These are phyloP conservation scores for Solanum medicagineum DNA, from an alignment of 257 asterid species.

Conservation along the genomic window DNA sequence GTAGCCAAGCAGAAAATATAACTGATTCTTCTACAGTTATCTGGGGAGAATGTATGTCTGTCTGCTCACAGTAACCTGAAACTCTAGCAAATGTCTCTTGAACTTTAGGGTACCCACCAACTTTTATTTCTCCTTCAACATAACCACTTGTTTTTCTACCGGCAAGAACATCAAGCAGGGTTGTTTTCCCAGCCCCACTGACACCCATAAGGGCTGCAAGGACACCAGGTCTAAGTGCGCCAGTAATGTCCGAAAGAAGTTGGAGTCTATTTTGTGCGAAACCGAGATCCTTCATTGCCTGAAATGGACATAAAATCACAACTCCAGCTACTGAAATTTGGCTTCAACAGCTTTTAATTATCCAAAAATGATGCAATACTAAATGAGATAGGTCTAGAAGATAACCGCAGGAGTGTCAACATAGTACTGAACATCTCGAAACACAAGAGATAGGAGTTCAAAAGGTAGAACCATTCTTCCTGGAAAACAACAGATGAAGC, in stretches of 20 bases:
- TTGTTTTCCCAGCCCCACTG: slow-evolving; percentile 58
- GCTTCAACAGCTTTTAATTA: not conserved
- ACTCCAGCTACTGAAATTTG: not conserved
- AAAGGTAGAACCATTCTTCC: slow-evolving; percentile 56
- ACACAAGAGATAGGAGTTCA: slow-evolving; percentile 39
- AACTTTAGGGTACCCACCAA: slow-evolving; percentile 50
- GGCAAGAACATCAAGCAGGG: slow-evolving; percentile 54
- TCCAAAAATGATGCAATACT: not conserved
- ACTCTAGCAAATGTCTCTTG: slow-evolving; percentile 41
- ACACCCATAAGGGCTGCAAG: slow-evolving; percentile 60
- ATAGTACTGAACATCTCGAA: slow-evolving; percentile 43
- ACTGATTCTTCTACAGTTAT: slow-evolving; percentile 47
- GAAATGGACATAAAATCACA: not conserved
- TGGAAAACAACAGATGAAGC: slow-evolving; percentile 7
- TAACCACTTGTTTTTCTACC: slow-evolving; percentile 50
- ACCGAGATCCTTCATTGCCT: slow-evolving; percentile 55
- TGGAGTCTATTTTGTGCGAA: slow-evolving; percentile 28
- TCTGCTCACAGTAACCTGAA: slow-evolving; percentile 54
- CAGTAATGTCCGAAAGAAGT: slow-evolving; percentile 39
- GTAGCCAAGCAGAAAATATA: slow-evolving; percentile 49
- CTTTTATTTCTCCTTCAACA: slow-evolving; percentile 34
- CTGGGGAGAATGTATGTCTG: slow-evolving; percentile 45
- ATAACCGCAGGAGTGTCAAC: slow-evolving; percentile 41
- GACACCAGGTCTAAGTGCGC: slow-evolving; percentile 49
- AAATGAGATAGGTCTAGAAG: not conserved